Evolutionary conservation across 225 moss, liverwort and hornwort species (phyloP).

Genomic region (Neckera pumila): DNA sequence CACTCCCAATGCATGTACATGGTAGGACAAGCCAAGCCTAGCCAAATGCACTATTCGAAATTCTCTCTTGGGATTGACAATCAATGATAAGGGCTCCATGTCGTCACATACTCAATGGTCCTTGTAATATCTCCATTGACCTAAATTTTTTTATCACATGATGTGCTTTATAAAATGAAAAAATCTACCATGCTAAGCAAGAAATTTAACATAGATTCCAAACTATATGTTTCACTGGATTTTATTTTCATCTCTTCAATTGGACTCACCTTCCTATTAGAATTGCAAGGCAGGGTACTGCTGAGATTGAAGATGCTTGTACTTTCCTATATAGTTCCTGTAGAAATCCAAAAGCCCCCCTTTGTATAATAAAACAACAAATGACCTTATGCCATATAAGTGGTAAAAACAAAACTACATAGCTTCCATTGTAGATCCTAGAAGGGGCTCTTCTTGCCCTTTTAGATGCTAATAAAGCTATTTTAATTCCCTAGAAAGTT

Average conservation of each 20-base stretch:
- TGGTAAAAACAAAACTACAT: not conserved
- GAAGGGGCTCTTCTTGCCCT: accelerated
- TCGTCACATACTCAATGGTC: accelerated
- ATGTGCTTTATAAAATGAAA: accelerated
- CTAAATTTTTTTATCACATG: too few species aligned
- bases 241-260: accelerated
- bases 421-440: not conserved
- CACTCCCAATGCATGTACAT: not conserved
- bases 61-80: not conserved
- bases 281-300: accelerated
- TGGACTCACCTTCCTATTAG: not conserved
- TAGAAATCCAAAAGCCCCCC: not conserved
- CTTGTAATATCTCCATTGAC: not conserved
- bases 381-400: not conserved
- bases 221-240: not conserved
- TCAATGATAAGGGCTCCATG: not conserved
- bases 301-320: not conserved
- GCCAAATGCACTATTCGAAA: not conserved
- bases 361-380: not conserved
- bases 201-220: not conserved
- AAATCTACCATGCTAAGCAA: not conserved
- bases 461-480: not conserved
- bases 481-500: not conserved
- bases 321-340: not conserved
- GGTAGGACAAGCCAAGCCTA: not conserved